Conservation (phyloP, 768 basidiomycete species). For the Hygrocybe punicea region DNA sequence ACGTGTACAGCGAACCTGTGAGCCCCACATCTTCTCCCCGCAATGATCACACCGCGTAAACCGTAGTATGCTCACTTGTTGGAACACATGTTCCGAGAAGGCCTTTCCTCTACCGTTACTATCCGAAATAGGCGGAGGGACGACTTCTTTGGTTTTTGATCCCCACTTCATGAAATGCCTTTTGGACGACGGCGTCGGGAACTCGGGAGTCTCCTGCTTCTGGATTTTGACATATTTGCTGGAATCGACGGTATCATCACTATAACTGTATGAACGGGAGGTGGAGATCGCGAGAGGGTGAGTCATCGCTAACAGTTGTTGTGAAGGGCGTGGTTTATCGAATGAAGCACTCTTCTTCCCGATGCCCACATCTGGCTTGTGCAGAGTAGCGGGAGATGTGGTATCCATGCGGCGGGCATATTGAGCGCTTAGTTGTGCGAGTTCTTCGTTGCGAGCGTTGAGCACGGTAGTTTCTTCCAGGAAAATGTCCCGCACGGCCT, state of each 20-base stretch:
- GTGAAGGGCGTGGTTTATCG: conserved; percentile 27
- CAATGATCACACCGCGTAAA: conserved; percentile 94
- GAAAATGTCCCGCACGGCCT: conserved; percentile 79
- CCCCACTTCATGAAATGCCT: conserved; percentile 71
- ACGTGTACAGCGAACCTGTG: conserved; percentile 90
- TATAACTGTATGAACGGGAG: conserved; percentile 43
- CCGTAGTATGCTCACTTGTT: conserved; percentile 81
- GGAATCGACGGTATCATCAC: conserved; percentile 47
- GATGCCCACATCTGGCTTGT: conserved; percentile 30
- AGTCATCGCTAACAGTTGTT: conserved; percentile 21
- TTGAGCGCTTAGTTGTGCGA: conserved; percentile 82
- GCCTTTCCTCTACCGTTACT: conserved; percentile 40
- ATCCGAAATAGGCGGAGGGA: conserved; percentile 29
- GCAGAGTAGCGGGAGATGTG: conserved; percentile 14
- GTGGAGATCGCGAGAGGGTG: conserved; percentile 46
- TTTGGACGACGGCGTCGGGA: conserved; percentile 46
- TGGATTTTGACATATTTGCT: conserved; percentile 34
- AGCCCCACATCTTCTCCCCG: conserved; percentile 97
- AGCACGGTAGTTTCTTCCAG: conserved; percentile 90
- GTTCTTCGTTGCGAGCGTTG: conserved; percentile 87
- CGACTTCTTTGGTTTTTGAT: conserved; percentile 47
- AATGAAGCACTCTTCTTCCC: conserved; percentile 19
- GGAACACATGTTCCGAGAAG: conserved; percentile 75
- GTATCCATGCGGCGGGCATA: conserved; percentile 83
- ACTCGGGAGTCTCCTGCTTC: conserved; percentile 44